phyloP scores from a whole-genome alignment of 2,329 filamentous ascomycete species.

The Monilinia laxa region DNA sequence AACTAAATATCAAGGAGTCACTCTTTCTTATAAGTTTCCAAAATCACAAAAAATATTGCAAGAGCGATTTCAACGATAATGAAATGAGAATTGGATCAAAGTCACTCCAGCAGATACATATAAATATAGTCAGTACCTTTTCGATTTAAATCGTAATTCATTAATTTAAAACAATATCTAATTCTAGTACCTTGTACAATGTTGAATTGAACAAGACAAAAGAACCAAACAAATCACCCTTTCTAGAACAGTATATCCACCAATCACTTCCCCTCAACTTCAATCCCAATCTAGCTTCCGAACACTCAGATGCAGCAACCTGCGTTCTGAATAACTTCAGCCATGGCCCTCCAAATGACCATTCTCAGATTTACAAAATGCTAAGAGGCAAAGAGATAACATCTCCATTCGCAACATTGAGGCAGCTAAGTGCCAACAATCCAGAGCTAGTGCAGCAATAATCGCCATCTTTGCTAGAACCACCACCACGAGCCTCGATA shows the following conservation, averaged over 20 bases:
- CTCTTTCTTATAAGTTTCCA: no score
- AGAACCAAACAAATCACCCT: no score
- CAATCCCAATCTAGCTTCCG: no score
- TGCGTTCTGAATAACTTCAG: background rate
- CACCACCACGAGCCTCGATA: background rate
- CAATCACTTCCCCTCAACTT: no score
- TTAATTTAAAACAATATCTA: background rate
- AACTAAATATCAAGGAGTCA: no score
- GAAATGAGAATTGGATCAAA: no score
- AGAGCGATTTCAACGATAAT: no score
- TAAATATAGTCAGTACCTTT: background rate
- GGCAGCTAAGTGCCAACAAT: background rate
- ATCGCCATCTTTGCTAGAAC: background rate
- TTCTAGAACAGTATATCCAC: no score
- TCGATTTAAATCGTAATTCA: background rate
- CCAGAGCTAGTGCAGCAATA: background rate
- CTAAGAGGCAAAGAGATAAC: background rate
- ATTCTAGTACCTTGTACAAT: constrained; percentile 7
- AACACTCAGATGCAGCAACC: no score
- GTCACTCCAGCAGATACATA: no score
- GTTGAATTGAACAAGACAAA: background rate
- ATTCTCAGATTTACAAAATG: background rate
- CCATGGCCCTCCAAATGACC: no score
- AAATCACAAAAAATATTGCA: no score
- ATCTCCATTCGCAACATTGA: background rate